Evolutionary conservation across 2,329 filamentous ascomycete species (phyloP).

Genomic region (Cadophora malorum): DNA sequence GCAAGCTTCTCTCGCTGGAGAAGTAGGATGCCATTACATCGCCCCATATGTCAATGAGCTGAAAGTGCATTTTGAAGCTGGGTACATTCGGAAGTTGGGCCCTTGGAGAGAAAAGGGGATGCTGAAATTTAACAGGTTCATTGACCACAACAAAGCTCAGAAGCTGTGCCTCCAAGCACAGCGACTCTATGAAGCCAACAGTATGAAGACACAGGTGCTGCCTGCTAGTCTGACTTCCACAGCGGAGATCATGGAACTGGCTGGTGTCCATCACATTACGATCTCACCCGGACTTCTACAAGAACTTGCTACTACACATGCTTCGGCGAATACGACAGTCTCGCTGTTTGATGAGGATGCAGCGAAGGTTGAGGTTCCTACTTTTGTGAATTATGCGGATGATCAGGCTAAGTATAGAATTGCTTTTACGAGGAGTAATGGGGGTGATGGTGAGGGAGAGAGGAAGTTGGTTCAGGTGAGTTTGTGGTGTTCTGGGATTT

Average conservation of each 20-base stretch:
- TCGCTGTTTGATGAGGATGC: slow-evolving; percentile 35
- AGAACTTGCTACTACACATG: slow-evolving; percentile 28
- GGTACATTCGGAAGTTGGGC: too few relatives aligned
- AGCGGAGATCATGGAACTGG: slow-evolving; percentile 63
- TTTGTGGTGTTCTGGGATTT: slow-evolving; percentile 5
- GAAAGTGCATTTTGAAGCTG: slow-evolving; percentile 63
- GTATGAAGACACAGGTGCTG: slow-evolving; percentile 56
- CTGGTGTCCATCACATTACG: slow-evolving; percentile 64
- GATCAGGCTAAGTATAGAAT: slow-evolving; percentile 57
- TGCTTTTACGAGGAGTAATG: slow-evolving; percentile 56
- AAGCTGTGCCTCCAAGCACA: slow-evolving; percentile 55
- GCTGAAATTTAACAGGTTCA: slow-evolving; percentile 48
- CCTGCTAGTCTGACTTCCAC: slow-evolving; percentile 63
- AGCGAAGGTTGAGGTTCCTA: not conserved
- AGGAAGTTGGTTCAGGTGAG: slow-evolving; percentile 55
- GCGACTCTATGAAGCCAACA: slow-evolving; percentile 54
- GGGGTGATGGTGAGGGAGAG: slow-evolving; percentile 56
- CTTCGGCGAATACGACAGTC: slow-evolving; percentile 17
- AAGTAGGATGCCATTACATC: slow-evolving; percentile 65
- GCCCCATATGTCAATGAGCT: slow-evolving; percentile 72
- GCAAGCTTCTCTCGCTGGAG: slow-evolving; percentile 63
- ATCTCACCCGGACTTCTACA: slow-evolving; percentile 59
- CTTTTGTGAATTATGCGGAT: slow-evolving; percentile 40
- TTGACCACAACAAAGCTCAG: slow-evolving; percentile 53
- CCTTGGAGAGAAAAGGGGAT: too few relatives aligned